A percentile compares a stretch with the other conserved stretches of the same genome.
Conservation (phyloP, 306 rosid genomes). For the Lagenaria siceraria region DNA sequence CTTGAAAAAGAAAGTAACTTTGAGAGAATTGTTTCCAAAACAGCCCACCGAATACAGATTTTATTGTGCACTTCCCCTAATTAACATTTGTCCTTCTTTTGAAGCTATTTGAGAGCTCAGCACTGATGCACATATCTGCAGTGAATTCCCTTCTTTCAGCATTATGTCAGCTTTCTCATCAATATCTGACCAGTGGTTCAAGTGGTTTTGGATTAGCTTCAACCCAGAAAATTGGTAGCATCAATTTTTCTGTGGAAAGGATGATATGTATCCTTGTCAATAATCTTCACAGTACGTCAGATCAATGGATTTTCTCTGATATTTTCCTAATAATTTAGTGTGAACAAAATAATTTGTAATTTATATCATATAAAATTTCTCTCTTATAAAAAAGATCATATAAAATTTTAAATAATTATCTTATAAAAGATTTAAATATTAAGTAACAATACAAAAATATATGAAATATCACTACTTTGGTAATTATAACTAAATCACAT, state of each 20-base stretch:
- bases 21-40: not conserved
- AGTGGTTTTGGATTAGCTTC: conserved; percentile 51
- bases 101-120: conserved; percentile 96
- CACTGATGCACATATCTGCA: conserved; percentile 78
- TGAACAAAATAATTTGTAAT: not conserved
- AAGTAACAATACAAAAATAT: not conserved
- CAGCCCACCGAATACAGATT: not conserved
- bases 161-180: conserved; percentile 78
- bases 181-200: conserved; percentile 50
- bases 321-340: no score
- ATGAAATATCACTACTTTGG: not conserved
- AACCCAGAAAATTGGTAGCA: conserved; percentile 78
- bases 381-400: no score
- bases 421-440: not conserved
- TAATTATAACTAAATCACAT: not conserved
- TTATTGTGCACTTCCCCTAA: not conserved
- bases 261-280: conserved; percentile 87
- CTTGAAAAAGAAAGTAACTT: not conserved
- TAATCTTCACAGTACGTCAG: conserved; percentile 80
- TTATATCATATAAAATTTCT: not conserved
- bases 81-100: conserved; percentile 16
- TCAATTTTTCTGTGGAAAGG: conserved; percentile 86
- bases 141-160: conserved; percentile 91
- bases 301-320: not conserved
- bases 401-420: not conserved